These are phyloP conservation scores for Geum urbanum DNA, from an alignment of 306 rosid genomes.

Conservation along the genomic window DNA sequence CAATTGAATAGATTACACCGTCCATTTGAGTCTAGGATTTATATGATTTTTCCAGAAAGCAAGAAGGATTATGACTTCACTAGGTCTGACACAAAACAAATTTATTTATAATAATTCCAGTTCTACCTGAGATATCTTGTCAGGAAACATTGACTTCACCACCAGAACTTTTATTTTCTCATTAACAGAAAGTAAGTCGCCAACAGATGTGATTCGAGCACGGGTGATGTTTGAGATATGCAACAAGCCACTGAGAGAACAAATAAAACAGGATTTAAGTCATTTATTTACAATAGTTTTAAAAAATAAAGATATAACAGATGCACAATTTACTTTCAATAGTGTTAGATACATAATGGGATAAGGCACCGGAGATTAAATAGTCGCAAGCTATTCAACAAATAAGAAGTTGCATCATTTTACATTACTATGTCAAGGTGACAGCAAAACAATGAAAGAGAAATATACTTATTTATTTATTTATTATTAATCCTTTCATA, in stretches of 20 bases:
- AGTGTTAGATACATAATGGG: slow-evolving; percentile 3
- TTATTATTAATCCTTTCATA: background rate
- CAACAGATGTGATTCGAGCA: slow-evolving; percentile 57
- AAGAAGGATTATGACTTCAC: background rate
- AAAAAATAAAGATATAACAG: background rate
- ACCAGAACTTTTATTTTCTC: slow-evolving; percentile 85
- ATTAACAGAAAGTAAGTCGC: slow-evolving; percentile 63
- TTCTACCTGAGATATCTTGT: slow-evolving; percentile 80
- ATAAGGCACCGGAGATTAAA: background rate
- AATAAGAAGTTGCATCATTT: slow-evolving; percentile 10
- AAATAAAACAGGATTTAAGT: slow-evolving; percentile 11
- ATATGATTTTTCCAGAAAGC: background rate
- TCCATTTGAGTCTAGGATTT: background rate
- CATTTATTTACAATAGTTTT: slow-evolving; percentile 14
- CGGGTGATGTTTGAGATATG: slow-evolving; percentile 80
- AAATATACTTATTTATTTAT: background rate
- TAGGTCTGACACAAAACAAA: background rate
- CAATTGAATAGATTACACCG: background rate
- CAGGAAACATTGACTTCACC: slow-evolving; percentile 76
- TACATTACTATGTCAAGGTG: background rate
- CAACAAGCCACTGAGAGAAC: slow-evolving; percentile 77
- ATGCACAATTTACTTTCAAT: slow-evolving; percentile 5
- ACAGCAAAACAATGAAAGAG: background rate
- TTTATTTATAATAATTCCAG: background rate
- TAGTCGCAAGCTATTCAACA: background rate